Conservation (phyloP, 2,329 filamentous ascomycete species). For the Rhynchosporium agropyri region DNA sequence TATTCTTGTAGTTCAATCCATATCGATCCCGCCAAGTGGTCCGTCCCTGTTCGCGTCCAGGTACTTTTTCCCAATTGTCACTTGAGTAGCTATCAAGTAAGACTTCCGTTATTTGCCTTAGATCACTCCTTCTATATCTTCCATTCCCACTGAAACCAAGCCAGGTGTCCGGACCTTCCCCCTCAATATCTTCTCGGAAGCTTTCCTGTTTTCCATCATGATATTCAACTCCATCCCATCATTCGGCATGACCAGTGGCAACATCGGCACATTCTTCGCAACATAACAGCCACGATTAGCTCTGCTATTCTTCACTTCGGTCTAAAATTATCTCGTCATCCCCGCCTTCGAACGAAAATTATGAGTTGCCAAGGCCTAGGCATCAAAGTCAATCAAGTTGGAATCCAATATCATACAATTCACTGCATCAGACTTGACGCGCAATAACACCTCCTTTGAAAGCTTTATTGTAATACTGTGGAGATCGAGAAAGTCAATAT, state of each 20-base stretch:
- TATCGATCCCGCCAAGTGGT: slow-evolving; percentile 6
- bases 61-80: slow-evolving; percentile 7
- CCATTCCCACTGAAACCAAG: neutral
- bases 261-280: neutral
- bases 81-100: neutral
- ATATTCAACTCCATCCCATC: slow-evolving; percentile 1
- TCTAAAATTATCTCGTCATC: slow-evolving; percentile 3
- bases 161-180: slow-evolving; percentile 3
- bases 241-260: slow-evolving; percentile 5
- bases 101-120: neutral
- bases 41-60: neutral
- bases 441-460: neutral
- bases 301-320: neutral
- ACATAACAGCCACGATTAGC: slow-evolving; percentile 6
- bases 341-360: neutral
- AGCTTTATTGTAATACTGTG: neutral
- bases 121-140: neutral
- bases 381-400: neutral
- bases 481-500: slow-evolving; percentile 2
- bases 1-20: neutral
- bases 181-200: neutral
- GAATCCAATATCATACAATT: neutral
- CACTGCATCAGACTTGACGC: neutral
- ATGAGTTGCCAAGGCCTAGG: neutral
- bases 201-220: neutral